Base-by-base conservation (phyloP, 2,329 filamentous ascomycete genomes). In the Coniochaeta sp. region DNA sequence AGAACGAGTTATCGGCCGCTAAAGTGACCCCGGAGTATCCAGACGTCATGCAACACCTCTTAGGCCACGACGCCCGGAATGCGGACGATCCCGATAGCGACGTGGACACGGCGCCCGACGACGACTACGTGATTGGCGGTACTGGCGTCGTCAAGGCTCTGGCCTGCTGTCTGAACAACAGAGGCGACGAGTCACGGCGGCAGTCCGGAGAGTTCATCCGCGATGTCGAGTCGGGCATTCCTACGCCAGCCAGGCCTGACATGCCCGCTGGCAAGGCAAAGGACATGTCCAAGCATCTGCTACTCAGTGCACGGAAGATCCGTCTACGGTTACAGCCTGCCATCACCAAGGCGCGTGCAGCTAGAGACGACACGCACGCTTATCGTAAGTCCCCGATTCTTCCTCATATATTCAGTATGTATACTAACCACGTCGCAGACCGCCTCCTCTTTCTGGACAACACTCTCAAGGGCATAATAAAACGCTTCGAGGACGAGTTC, bases 111-210 rank as follows among this genome's bases (percentile, higher is more conserved):
- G 89, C 91, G 7, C 90, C 92, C 0, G 91, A 96, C 65, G 89
- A 96, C 61, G 91, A 97, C 72, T 98, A 98, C 73, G 92, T 98
- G 52, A 95, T 98, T 68, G 93, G 93, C 22, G 93, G 93, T 17
- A 96, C 92, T 0, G 95, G 93, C 28, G 91, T 99, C 1, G 93
- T 96, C 57, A 97, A 96, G 75, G 95, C 95, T 5, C 79, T 99
- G 54, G 88, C 91, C 59, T 96, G 96, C 68, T 96, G 93, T 68
- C 79, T 99, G 57, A 88, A 91, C 67, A 96, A 96, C 70, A 86
- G 90, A 62, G 83, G 84, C 59, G 82, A 87, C 58, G 87, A 89
- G 59, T 84, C 84, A 33, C 77, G 83, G 64, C 72, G 79, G 58
- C 76, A 78, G 56, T 81, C 80, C 16, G 77, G 76, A 52, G 80